Conservation (phyloP, 257 asterid species). For the Ehretia macrophylla region DNA sequence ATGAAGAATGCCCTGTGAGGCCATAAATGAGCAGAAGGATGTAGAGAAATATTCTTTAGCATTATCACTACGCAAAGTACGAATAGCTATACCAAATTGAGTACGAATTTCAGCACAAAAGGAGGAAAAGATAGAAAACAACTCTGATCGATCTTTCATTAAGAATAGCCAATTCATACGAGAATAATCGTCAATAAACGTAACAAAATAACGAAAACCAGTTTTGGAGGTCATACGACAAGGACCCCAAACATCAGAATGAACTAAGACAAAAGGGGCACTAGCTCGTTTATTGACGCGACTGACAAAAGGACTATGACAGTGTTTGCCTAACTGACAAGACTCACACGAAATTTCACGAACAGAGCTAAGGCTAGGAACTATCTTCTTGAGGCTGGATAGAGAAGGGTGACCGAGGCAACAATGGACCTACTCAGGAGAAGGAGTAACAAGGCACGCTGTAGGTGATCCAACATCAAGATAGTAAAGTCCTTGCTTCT, state of each 20-base stretch:
- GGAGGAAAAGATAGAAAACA: background rate
- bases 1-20: conserved; percentile 1
- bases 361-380: too few species aligned
- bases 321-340: background rate
- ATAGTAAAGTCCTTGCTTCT: background rate
- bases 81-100: background rate
- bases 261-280: conserved; percentile 1
- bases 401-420: too few species aligned
- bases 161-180: background rate
- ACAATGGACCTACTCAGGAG: background rate
- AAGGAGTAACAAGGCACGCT: background rate
- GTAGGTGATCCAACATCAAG: background rate
- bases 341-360: too few species aligned
- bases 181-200: conserved; percentile 4
- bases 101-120: conserved; percentile 2
- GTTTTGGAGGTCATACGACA: background rate
- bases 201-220: background rate
- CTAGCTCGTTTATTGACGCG: background rate
- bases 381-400: too few species aligned
- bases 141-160: background rate
- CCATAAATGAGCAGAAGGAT: background rate
- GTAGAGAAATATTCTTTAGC: background rate
- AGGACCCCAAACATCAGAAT: background rate
- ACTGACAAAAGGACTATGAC: background rate
- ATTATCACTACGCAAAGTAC: background rate